Percentiles rank a stretch among this genome's conserved stretches.
Evolutionary conservation across 1,284 basidiomycete species (phyloP).

Genomic region (Cutaneotrichosporon sp.): DNA sequence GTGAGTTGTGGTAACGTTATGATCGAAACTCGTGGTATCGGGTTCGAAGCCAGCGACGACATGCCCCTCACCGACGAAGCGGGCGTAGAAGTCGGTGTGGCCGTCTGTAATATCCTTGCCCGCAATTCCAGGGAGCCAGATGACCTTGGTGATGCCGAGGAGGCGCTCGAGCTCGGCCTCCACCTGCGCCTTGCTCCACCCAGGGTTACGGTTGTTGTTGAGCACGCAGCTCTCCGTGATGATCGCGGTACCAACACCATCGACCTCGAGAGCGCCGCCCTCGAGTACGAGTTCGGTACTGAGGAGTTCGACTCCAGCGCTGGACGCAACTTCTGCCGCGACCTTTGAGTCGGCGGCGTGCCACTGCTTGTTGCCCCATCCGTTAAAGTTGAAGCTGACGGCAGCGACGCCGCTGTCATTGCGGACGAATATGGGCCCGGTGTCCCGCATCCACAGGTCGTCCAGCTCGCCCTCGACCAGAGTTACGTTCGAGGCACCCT

Average conservation of each 20-base stretch:
- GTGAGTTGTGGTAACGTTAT: slow-evolving; percentile 12
- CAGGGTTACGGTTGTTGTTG: slow-evolving; percentile 16
- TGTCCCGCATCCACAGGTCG: slow-evolving; percentile 15
- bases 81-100: slow-evolving; percentile 13
- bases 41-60: slow-evolving; percentile 13
- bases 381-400: slow-evolving; percentile 15
- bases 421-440: slow-evolving; percentile 7
- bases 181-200: slow-evolving; percentile 10
- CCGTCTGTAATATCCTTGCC: slow-evolving; percentile 17
- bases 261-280: slow-evolving; percentile 18
- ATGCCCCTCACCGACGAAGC: neutral
- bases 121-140: slow-evolving; percentile 14
- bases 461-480: slow-evolving; percentile 5
- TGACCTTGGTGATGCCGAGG: slow-evolving; percentile 13
- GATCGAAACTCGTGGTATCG: slow-evolving; percentile 11
- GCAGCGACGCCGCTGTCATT: neutral
- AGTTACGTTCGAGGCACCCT: neutral
- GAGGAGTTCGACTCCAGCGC: neutral
- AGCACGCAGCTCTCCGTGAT: slow-evolving; percentile 18
- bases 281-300: slow-evolving; percentile 7
- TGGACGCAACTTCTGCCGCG: neutral
- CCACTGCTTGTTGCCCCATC: slow-evolving; percentile 12
- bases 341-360: slow-evolving; percentile 6
- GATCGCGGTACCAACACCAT: slow-evolving; percentile 15
- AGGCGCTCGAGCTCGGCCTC: slow-evolving; percentile 6